Base-by-base conservation (phyloP, 2,329 filamentous ascomycete genomes). In the Orbilia quercus region DNA sequence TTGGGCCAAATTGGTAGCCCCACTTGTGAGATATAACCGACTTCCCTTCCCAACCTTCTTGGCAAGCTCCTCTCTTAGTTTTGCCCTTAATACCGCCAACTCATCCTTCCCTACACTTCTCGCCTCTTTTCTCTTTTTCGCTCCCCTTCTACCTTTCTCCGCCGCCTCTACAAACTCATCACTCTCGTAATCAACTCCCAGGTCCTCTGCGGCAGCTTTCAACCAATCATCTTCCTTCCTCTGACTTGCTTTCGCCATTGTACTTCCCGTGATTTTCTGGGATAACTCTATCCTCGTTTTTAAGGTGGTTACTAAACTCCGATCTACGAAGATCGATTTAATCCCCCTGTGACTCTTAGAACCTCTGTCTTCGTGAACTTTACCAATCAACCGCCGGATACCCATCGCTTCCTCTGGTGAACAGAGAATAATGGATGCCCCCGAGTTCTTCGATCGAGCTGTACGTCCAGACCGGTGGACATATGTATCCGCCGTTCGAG, bases 391-490 rank as follows among this genome's bases (percentile, higher is more conserved):
- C 16, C 94, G 86, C 6, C 91, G 86, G 2, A 94, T 94, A 0
- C 92, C 91, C 1, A 88, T 85, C 1, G 96, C 92, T 82, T 99
- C 95, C 71, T 98, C 94, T 0, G 95, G 94, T 0, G 90, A 88
- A 79, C 95, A 98, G 58, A 99, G 88, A 2, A 99, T 84, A 66
- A 99, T 88, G 78, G 91, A 96, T 36, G 91, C 86, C 38, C 95
- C 95, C 0, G 85, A 87, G 11, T 87, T 87, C 18, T 89, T 86
- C 1, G 91, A 94, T 78, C 95, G 91, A 1, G 95, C 95, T 0
- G 95, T 98, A 76, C 95, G 91, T 11, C 95, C 95, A 0, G 95
- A 97, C 22, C 95, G 89, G 80, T 99, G 95, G 12, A 99, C 93
- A 79, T 99, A 99, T 51, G 90, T 90, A 80, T 98, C 94, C 34